Conservation (phyloP, 768 basidiomycete genomes). For the Clathrus columnatus region DNA sequence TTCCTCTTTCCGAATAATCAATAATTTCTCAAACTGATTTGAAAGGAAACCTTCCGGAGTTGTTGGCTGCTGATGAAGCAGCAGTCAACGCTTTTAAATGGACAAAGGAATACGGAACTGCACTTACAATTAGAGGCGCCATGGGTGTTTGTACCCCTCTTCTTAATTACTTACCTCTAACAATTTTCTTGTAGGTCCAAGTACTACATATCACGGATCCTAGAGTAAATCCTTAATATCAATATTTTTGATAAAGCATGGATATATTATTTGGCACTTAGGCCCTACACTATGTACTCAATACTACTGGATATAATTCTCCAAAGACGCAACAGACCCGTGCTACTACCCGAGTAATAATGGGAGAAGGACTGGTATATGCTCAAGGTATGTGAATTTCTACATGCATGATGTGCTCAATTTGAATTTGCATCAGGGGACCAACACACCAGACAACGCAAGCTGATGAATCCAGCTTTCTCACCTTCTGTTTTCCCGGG, state of each 20-base stretch:
- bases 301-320: conserved; percentile 48
- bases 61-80: conserved; percentile 20
- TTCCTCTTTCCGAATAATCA: background rate
- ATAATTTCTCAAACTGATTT: background rate
- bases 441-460: conserved; percentile 11
- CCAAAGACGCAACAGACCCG: conserved; percentile 43
- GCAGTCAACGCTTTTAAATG: conserved; percentile 23
- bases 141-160: background rate
- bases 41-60: conserved; percentile 24
- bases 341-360: conserved; percentile 40
- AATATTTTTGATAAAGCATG: background rate
- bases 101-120: conserved; percentile 22
- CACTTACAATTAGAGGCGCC: conserved; percentile 16
- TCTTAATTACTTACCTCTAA: background rate
- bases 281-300: conserved; percentile 44
- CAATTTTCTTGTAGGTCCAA: background rate
- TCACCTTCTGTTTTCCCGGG: background rate
- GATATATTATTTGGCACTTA: background rate
- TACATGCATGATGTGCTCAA: background rate
- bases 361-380: conserved; percentile 45
- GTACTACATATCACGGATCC: background rate
- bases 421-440: conserved; percentile 10
- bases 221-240: background rate
- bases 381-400: conserved; percentile 34
- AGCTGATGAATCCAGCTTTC: background rate